Evolutionary conservation across 2,329 filamentous ascomycete genomes (phyloP).

Genomic region (Chaetomium strumarium): DNA sequence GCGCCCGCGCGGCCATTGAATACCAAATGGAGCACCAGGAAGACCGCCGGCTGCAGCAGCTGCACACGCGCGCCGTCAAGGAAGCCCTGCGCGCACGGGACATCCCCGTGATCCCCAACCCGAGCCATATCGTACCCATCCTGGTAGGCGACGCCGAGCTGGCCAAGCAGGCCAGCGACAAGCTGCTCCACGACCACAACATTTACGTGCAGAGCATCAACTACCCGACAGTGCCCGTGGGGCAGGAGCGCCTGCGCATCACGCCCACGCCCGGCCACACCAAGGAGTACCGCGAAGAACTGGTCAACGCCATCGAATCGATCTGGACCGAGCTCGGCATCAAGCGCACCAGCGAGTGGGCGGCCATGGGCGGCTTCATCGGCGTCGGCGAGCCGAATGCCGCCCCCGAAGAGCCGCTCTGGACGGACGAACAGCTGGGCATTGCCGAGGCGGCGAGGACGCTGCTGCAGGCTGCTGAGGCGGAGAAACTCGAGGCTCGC

Average conservation of each 20-base stretch:
- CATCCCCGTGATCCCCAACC: conserved; percentile 96
- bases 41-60: conserved; percentile 86
- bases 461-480: conserved; percentile 41
- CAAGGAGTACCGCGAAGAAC: conserved; percentile 76
- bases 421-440: conserved; percentile 84
- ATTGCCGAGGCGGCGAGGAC: conserved; percentile 61
- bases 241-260: conserved; percentile 94
- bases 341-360: conserved; percentile 92
- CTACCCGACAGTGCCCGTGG: conserved; percentile 94
- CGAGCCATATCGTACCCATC: conserved; percentile 90
- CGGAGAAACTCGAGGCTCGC: not conserved
- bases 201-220: conserved; percentile 99
- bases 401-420: conserved; percentile 65
- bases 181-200: conserved; percentile 80
- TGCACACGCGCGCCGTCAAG: conserved; percentile 94
- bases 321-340: conserved; percentile 82
- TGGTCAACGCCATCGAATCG: conserved; percentile 75
- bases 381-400: conserved; percentile 74
- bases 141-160: conserved; percentile 91
- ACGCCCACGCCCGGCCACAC: conserved; percentile 92
- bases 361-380: conserved; percentile 83
- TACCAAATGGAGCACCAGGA: conserved; percentile 83
- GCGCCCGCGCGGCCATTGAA: conserved; percentile 83
- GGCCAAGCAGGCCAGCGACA: conserved; percentile 86
- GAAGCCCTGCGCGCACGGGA: conserved; percentile 69